These are phyloP conservation scores for Geotrichum restrictum DNA, from an alignment of 1,139 yeast genomes.

Conservation along the genomic window DNA sequence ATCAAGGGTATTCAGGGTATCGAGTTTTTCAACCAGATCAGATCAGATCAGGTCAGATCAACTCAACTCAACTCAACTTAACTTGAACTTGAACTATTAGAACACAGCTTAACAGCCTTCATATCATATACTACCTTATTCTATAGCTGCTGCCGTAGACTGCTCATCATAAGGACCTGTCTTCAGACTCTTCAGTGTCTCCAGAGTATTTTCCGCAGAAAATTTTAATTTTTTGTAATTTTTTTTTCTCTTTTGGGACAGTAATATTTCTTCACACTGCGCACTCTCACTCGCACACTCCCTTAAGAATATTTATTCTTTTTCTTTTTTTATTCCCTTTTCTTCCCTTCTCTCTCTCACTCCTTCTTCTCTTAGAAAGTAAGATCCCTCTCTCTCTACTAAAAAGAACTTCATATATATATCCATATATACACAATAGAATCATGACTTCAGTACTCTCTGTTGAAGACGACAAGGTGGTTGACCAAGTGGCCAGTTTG, in stretches of 20 bases:
- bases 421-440: neutral
- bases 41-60: neutral
- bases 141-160: too few species aligned
- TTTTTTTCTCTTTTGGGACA: neutral
- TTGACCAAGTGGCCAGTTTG: constrained; percentile 27
- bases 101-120: too few species aligned
- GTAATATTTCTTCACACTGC: neutral
- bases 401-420: too few species aligned
- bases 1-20: too few species aligned
- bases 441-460: neutral
- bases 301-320: neutral
- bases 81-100: too few species aligned
- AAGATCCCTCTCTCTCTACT: neutral
- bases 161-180: too few species aligned
- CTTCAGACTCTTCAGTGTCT: too few species aligned
- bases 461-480: neutral
- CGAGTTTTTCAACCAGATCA: too few species aligned
- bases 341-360: neutral
- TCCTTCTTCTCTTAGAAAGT: neutral
- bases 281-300: neutral
- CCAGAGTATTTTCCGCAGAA: too few species aligned
- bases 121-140: too few species aligned
- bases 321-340: neutral
- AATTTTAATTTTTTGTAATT: neutral
- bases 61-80: too few species aligned